Conservation (phyloP, 2,329 filamentous ascomycete genomes). For the Fusarium newnesense region DNA sequence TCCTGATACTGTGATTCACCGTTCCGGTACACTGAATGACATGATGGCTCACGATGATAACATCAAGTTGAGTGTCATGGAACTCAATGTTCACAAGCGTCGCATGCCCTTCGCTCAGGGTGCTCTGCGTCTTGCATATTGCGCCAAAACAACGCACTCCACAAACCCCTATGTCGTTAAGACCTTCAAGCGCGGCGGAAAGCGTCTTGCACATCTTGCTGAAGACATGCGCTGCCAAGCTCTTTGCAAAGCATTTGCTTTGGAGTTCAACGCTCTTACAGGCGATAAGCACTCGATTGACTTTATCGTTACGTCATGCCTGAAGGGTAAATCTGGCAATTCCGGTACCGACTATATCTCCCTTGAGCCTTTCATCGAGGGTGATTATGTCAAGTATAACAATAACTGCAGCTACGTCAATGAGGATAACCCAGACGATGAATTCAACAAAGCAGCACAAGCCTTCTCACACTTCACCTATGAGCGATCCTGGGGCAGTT, state of each 20-base stretch:
- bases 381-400: slow-evolving; percentile 54
- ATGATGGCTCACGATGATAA: slow-evolving; percentile 52
- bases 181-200: slow-evolving; percentile 40
- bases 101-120: slow-evolving; percentile 45
- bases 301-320: slow-evolving; percentile 46
- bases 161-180: slow-evolving; percentile 49
- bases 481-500: slow-evolving; percentile 51
- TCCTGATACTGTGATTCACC: slow-evolving; percentile 43
- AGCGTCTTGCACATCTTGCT: slow-evolving; percentile 44
- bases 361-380: slow-evolving; percentile 51
- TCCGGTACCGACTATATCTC: slow-evolving; percentile 40
- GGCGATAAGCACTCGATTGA: slow-evolving; percentile 43
- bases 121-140: slow-evolving; percentile 48
- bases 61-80: slow-evolving; percentile 47
- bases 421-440: slow-evolving; percentile 34
- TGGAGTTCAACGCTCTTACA: slow-evolving; percentile 52
- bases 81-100: slow-evolving; percentile 49
- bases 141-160: slow-evolving; percentile 44
- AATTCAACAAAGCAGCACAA: slow-evolving; percentile 48
- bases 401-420: slow-evolving; percentile 48
- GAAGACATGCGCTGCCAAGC: slow-evolving; percentile 54
- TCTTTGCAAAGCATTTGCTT: slow-evolving; percentile 53
- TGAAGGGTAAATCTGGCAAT: slow-evolving; percentile 33
- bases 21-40: slow-evolving; percentile 45
- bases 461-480: slow-evolving; percentile 57